Conservation (phyloP, 75 land plant genomes). For the Sequoia sempervirens region DNA sequence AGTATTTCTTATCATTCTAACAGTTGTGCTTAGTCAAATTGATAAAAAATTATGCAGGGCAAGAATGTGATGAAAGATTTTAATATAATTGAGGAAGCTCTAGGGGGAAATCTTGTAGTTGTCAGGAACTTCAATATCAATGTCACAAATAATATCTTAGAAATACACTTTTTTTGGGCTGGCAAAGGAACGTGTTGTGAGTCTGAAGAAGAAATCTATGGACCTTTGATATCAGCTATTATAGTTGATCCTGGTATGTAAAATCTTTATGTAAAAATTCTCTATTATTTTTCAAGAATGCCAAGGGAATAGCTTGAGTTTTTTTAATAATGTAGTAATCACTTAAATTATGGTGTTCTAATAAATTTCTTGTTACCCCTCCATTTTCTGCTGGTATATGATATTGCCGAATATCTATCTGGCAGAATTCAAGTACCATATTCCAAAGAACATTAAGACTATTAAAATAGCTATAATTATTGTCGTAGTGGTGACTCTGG, state of each 20-base stretch:
- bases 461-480: not conserved
- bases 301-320: not conserved
- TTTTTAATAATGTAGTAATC: too few relatives aligned
- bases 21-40: not conserved
- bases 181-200: constrained; percentile 55
- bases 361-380: not conserved
- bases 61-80: constrained; percentile 11
- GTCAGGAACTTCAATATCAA: not conserved
- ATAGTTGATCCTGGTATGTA: constrained; percentile 43
- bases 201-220: constrained; percentile 34
- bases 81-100: not conserved
- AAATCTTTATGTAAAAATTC: not conserved
- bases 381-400: not conserved
- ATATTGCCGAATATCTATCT: not conserved
- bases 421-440: not conserved
- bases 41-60: constrained; percentile 4
- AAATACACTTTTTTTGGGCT: constrained; percentile 16
- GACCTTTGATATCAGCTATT: constrained; percentile 70
- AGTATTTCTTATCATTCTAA: not conserved
- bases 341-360: too few relatives aligned
- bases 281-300: too few relatives aligned
- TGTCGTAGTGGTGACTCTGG: not conserved
- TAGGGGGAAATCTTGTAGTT: not conserved
- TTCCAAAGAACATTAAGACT: not conserved
- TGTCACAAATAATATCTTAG: constrained; percentile 9